Percentiles rank a stretch among this genome's conserved stretches.
phyloP scores from a whole-genome alignment of 2,329 filamentous ascomycete species.

The Shiraia bambusicola region DNA sequence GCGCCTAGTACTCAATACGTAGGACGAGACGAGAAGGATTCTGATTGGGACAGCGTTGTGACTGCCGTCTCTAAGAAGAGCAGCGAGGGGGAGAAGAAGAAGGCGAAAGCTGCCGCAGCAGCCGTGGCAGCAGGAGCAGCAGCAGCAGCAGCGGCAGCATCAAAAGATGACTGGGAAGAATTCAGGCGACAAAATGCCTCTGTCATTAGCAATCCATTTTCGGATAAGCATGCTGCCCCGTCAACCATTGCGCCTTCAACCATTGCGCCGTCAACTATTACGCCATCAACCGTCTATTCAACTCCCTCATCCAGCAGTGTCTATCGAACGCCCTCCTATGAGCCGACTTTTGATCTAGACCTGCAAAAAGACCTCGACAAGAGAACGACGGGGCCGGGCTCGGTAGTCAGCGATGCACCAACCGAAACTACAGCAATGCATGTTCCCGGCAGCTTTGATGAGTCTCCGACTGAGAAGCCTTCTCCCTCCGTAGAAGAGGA shows the following conservation, averaged over 20 bases:
- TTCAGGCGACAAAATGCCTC: slow-evolving; percentile 20
- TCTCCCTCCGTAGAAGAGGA: slow-evolving; percentile 29
- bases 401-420: slow-evolving; percentile 39
- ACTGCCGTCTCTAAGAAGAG: slow-evolving; percentile 30
- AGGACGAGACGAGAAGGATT: slow-evolving; percentile 28
- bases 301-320: slow-evolving; percentile 24
- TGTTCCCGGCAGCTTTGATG: slow-evolving; percentile 64
- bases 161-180: slow-evolving; percentile 20
- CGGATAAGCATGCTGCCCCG: slow-evolving; percentile 26
- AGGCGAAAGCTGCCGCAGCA: slow-evolving; percentile 24
- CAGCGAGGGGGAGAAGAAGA: slow-evolving; percentile 38
- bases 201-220: slow-evolving; percentile 31
- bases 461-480: slow-evolving; percentile 32
- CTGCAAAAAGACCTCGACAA: slow-evolving; percentile 16
- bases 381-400: slow-evolving; percentile 30
- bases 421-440: slow-evolving; percentile 61
- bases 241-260: slow-evolving; percentile 23
- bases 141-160: slow-evolving; percentile 20
- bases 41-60: slow-evolving; percentile 23
- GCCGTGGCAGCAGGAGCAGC: slow-evolving; percentile 20
- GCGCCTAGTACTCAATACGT: slow-evolving; percentile 35
- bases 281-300: slow-evolving; percentile 18
- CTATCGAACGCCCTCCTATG: slow-evolving; percentile 46
- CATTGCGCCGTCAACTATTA: too few relatives aligned
- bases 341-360: slow-evolving; percentile 47